phyloP scores from a whole-genome alignment of 139 green algal species.

The Tetradesmus obliquus region DNA sequence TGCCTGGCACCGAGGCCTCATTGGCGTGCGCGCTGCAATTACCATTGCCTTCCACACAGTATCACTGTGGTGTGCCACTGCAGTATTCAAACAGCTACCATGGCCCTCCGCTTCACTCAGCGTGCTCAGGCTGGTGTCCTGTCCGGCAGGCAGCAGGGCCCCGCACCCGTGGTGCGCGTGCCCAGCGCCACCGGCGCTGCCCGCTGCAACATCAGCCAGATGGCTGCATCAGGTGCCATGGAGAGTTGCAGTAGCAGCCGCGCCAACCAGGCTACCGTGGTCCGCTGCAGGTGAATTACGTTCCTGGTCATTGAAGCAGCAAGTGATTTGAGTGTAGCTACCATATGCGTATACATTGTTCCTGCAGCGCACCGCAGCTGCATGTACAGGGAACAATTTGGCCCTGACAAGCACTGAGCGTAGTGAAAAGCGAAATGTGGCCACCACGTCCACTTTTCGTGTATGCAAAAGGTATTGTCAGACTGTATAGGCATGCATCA shows the following conservation, averaged over 20 bases:
- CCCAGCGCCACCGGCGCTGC: background rate
- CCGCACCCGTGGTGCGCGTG: background rate
- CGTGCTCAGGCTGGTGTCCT: background rate
- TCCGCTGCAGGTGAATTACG: constrained; percentile 31
- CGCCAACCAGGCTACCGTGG: background rate
- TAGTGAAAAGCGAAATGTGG: background rate
- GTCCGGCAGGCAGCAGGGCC: constrained; percentile 3
- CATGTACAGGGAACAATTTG: background rate
- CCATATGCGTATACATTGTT: background rate
- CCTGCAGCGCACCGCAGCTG: background rate
- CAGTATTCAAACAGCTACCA: background rate
- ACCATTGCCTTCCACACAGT: background rate
- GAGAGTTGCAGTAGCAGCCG: background rate
- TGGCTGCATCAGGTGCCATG: background rate
- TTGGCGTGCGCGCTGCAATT: background rate
- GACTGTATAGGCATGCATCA: background rate
- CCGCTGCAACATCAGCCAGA: background rate
- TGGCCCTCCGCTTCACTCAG: constrained; percentile 25
- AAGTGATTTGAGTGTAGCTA: background rate
- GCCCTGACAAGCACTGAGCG: background rate
- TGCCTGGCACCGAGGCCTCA: background rate
- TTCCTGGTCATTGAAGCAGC: background rate
- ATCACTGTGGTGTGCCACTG: background rate
- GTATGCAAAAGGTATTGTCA: no score
- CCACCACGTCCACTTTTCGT: no score